Conservation (phyloP, 768 basidiomycete species). For the Coprinopsis cinerea region DNA sequence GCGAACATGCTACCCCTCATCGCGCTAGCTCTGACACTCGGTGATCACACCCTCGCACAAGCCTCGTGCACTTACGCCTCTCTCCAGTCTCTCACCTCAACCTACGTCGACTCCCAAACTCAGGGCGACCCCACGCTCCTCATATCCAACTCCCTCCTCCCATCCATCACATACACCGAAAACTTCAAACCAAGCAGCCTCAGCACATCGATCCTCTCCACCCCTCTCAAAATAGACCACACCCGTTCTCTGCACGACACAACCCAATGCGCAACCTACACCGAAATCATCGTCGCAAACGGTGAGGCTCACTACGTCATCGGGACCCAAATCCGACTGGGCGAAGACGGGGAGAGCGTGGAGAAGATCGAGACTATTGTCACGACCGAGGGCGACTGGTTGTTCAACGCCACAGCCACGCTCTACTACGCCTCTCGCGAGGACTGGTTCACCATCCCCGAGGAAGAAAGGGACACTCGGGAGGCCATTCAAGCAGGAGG, state of each 20-base stretch:
- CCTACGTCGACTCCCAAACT: neutral
- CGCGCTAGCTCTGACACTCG: no score
- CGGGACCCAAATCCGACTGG: slow-evolving; percentile 4
- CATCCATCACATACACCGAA: no score
- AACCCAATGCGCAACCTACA: slow-evolving; percentile 4
- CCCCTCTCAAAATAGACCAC: neutral
- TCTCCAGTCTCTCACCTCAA: neutral
- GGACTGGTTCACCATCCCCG: slow-evolving; percentile 6
- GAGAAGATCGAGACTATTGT: slow-evolving; percentile 2
- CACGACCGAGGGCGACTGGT: slow-evolving; percentile 5
- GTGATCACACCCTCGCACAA: no score
- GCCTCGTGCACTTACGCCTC: no score
- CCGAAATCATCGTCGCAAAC: slow-evolving; percentile 4
- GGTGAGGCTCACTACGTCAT: slow-evolving; percentile 4
- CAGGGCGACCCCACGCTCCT: neutral
- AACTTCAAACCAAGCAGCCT: slow-evolving; percentile 2
- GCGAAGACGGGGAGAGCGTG: neutral
- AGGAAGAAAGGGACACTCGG: neutral
- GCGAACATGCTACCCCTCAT: no score
- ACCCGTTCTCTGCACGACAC: slow-evolving; percentile 6
- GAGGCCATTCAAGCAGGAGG: neutral
- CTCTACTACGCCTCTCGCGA: neutral
- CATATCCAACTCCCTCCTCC: neutral
- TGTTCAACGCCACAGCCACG: slow-evolving; percentile 8
- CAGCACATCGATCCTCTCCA: neutral